These are phyloP conservation scores for Daldinia sp. DNA, from an alignment of 2,329 filamentous ascomycete species.

Conservation along the genomic window DNA sequence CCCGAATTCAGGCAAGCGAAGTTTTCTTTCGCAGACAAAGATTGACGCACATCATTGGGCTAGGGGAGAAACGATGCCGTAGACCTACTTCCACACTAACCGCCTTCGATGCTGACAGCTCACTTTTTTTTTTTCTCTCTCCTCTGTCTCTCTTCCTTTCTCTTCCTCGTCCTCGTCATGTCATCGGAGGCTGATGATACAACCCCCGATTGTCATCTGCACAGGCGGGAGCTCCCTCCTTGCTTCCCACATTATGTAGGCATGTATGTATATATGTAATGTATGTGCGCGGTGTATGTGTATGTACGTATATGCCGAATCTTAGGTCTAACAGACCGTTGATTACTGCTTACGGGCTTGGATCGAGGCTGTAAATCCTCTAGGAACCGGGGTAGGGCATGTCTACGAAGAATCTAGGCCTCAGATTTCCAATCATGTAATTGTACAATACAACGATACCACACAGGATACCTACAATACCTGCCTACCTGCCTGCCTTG, in stretches of 20 bases:
- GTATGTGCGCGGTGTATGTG: conserved; percentile 11
- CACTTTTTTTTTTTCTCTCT: conserved; percentile 22
- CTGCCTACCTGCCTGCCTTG: no score
- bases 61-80: conserved; percentile 17
- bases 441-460: neutral
- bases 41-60: conserved; percentile 38
- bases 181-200: conserved; percentile 43
- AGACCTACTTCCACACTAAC: conserved; percentile 26
- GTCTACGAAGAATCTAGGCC: conserved; percentile 20
- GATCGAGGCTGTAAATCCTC: conserved; percentile 36
- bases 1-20: conserved; percentile 20
- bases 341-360: conserved; percentile 37
- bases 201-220: conserved; percentile 41
- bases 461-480: neutral
- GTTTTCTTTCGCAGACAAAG: conserved; percentile 20
- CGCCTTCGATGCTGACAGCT: conserved; percentile 36
- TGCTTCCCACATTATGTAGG: conserved; percentile 32
- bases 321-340: conserved; percentile 30
- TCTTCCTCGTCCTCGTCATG: conserved; percentile 18
- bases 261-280: neutral
- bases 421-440: conserved; percentile 17
- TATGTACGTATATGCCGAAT: conserved; percentile 34
- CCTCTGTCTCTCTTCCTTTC: neutral
- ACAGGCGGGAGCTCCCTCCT: conserved; percentile 41
- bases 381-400: conserved; percentile 28